These are phyloP conservation scores for Mallotus repandus DNA, from an alignment of 441 rosid species.

Conservation along the genomic window DNA sequence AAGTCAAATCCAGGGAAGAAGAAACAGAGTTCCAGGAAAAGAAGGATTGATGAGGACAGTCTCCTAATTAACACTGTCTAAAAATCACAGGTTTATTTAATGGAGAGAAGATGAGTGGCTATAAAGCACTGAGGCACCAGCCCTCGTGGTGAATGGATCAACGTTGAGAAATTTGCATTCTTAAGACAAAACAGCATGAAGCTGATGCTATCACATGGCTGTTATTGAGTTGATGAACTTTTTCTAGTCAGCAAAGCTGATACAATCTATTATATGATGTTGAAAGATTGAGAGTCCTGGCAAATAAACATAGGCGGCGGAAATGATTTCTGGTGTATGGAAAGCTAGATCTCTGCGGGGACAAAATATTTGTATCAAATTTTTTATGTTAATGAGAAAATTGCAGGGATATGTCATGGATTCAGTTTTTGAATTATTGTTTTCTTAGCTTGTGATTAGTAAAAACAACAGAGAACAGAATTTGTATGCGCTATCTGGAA, in stretches of 20 bases:
- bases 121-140: neutral
- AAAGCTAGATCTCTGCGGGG: neutral
- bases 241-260: neutral
- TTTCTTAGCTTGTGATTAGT: neutral
- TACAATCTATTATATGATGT: neutral
- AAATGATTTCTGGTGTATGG: too few species aligned
- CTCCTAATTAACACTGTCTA: neutral
- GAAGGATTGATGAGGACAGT: neutral
- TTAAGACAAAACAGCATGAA: too few species aligned
- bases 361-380: too few species aligned
- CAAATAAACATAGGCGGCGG: too few species aligned
- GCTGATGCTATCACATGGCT: too few species aligned
- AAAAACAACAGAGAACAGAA: neutral
- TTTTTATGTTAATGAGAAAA: too few species aligned
- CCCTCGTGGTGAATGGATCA: neutral
- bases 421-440: neutral
- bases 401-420: too few species aligned
- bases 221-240: too few species aligned
- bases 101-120: too few species aligned
- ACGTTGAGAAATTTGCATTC: neutral
- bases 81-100: too few species aligned
- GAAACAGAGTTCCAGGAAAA: neutral
- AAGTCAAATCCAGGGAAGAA: neutral
- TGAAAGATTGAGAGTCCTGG: neutral
- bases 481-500: neutral